Conservation (phyloP, 2,329 filamentous ascomycete species). For the Didymella pomorum region DNA sequence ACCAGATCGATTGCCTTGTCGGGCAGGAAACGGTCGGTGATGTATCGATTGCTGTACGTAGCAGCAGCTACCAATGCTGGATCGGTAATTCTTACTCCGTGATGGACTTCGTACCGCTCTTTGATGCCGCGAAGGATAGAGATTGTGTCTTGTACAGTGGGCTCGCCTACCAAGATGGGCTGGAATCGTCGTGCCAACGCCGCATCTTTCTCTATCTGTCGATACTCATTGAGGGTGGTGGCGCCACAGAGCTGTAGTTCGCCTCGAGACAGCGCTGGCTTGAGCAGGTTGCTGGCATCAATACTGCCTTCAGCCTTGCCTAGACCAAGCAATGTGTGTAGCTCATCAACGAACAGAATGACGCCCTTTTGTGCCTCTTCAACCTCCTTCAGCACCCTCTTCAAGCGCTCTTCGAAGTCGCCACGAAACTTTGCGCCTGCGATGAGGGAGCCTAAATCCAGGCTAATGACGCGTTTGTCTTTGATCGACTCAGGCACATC, state of each 20-base stretch:
- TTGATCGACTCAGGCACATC: constrained; percentile 97
- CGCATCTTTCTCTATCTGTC: constrained; percentile 93
- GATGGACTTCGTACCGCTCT: constrained; percentile 96
- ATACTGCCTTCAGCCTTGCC: constrained; percentile 97
- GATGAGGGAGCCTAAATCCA: constrained; percentile 92
- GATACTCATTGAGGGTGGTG: constrained; percentile 91
- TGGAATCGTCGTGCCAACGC: constrained; percentile 93
- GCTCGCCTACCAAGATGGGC: constrained; percentile 91
- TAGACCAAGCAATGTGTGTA: constrained; percentile 88
- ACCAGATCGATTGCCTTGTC: constrained; percentile 98
- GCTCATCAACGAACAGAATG: constrained; percentile 93
- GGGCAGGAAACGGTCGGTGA: constrained; percentile 93
- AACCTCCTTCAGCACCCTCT: constrained; percentile 89
- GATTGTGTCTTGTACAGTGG: constrained; percentile 89
- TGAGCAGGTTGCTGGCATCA: constrained; percentile 92
- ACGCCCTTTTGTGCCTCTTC: constrained; percentile 87
- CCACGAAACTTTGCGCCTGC: constrained; percentile 95
- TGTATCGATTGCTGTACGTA: constrained; percentile 92
- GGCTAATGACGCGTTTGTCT: constrained; percentile 84
- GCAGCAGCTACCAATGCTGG: constrained; percentile 90
- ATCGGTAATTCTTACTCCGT: constrained; percentile 94
- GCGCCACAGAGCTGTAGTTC: constrained; percentile 96
- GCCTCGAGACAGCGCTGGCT: constrained; percentile 90
- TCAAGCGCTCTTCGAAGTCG: constrained; percentile 94
- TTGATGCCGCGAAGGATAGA: constrained; percentile 97